Evolutionary conservation across 2,329 filamentous ascomycete species (phyloP).

Genomic region (Arthroderma sp.): DNA sequence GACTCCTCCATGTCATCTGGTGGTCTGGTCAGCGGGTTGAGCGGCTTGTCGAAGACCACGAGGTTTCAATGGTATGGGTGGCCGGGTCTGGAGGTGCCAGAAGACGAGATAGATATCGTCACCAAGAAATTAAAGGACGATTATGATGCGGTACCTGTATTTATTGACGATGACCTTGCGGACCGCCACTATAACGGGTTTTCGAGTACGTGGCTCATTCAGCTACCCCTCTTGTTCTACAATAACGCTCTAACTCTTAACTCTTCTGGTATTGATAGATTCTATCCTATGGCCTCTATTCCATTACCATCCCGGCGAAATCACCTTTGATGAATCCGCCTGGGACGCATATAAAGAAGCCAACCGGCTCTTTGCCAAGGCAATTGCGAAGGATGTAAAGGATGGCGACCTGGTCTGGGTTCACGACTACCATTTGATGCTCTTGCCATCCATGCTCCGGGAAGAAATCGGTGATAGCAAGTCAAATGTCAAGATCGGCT

Average conservation of each 20-base stretch:
- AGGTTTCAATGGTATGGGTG: conserved; percentile 98
- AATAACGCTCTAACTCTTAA: too few species aligned
- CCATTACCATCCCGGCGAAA: conserved; percentile 97
- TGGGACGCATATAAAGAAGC: conserved; percentile 91
- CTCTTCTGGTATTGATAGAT: conserved; percentile 39
- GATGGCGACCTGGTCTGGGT: conserved; percentile 96
- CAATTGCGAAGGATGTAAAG: conserved; percentile 72
- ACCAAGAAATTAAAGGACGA: conserved; percentile 69
- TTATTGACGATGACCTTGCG: conserved; percentile 83
- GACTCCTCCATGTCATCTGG: conserved; percentile 94
- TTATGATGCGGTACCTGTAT: conserved; percentile 80
- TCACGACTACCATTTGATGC: conserved; percentile 97
- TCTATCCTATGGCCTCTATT: conserved; percentile 97
- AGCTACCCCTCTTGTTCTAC: not conserved
- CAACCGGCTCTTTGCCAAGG: conserved; percentile 81
- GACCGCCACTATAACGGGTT: conserved; percentile 98
- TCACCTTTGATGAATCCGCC: conserved; percentile 89
- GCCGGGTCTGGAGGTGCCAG: conserved; percentile 85
- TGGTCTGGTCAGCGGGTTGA: conserved; percentile 84
- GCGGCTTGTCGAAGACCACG: conserved; percentile 79
- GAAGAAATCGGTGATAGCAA: conserved; percentile 68
- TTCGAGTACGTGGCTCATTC: conserved; percentile 52
- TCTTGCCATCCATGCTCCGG: conserved; percentile 87
- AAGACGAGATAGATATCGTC: conserved; percentile 62
- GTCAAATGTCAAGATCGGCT: conserved; percentile 93